Percentiles rank a stretch among this genome's conserved stretches.
These are phyloP conservation scores for Ceratobasidium sp. DNA, from an alignment of 1,284 basidiomycete species.

Conservation along the genomic window DNA sequence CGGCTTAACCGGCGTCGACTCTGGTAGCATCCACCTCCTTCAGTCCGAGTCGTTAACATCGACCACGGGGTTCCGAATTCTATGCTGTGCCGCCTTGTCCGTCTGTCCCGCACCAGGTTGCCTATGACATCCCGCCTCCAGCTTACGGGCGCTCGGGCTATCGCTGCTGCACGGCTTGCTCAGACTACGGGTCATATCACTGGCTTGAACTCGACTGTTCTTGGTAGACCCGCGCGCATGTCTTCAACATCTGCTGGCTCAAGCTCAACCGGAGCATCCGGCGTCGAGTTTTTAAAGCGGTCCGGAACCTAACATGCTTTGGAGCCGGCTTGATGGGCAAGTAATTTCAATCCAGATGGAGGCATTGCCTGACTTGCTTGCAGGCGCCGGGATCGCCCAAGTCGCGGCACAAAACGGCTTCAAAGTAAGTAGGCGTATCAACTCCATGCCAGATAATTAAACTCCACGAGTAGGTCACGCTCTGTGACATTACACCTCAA, in stretches of 20 bases:
- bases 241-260: neutral
- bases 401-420: constrained; percentile 55
- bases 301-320: constrained; percentile 52
- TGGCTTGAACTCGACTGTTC: neutral
- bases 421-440: constrained; percentile 47
- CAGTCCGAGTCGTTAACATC: neutral
- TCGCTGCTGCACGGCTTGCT: constrained; percentile 29
- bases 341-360: neutral
- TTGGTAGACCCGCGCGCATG: neutral
- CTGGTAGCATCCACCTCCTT: neutral
- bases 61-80: neutral
- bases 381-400: constrained; percentile 56
- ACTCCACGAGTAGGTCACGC: constrained; percentile 46
- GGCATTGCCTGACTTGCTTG: neutral
- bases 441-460: neutral
- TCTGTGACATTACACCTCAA: constrained; percentile 50
- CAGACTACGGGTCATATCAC: constrained; percentile 31
- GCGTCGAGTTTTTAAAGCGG: constrained; percentile 3
- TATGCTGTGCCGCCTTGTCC: constrained; percentile 27
- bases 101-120: constrained; percentile 15
- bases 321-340: constrained; percentile 57
- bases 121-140: constrained; percentile 27
- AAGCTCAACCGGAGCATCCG: neutral
- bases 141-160: neutral
- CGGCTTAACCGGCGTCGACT: neutral